Evolutionary conservation across 441 rosid species (phyloP).

Genomic region (Arabidopsis hybrid): DNA sequence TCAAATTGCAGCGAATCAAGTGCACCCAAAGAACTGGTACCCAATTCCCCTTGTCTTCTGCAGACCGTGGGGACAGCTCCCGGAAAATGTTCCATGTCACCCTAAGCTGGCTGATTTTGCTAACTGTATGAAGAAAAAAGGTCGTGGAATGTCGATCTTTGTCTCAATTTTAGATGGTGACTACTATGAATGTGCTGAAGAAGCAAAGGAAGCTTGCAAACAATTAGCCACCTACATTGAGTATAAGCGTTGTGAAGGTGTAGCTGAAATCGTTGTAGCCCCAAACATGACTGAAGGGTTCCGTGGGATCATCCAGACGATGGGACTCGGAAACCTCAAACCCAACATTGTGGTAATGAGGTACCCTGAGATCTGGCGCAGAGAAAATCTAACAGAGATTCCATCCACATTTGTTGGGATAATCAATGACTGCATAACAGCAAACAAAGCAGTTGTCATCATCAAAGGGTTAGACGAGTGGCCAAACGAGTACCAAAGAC

Average conservation of each 20-base stretch:
- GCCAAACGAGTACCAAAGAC: constrained; percentile 98
- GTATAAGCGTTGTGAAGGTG: constrained; percentile 96
- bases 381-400: constrained; percentile 91
- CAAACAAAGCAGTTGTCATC: constrained; percentile 98
- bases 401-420: constrained; percentile 92
- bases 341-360: constrained; percentile 98
- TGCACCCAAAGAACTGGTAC: constrained; percentile 99
- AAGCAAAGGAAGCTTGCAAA: constrained; percentile 91
- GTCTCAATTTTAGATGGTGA: constrained; percentile 92
- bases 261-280: constrained; percentile 97
- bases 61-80: constrained; percentile 99
- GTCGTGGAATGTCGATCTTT: constrained; percentile 99
- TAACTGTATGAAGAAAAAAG: constrained; percentile 99
- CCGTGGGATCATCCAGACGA: constrained; percentile 96
- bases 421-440: constrained; percentile 96
- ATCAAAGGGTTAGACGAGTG: constrained; percentile 99
- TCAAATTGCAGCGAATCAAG: constrained; percentile 85
- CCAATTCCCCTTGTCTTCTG: constrained; percentile 98
- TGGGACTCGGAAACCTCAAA: constrained; percentile 98
- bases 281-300: constrained; percentile 99
- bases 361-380: constrained; percentile 99
- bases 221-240: constrained; percentile 87
- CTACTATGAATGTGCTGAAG: constrained; percentile 95
- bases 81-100: constrained; percentile 98
- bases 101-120: constrained; percentile 99